phyloP scores from a whole-genome alignment of 2,329 filamentous ascomycete species.

The Fusarium clavum region DNA sequence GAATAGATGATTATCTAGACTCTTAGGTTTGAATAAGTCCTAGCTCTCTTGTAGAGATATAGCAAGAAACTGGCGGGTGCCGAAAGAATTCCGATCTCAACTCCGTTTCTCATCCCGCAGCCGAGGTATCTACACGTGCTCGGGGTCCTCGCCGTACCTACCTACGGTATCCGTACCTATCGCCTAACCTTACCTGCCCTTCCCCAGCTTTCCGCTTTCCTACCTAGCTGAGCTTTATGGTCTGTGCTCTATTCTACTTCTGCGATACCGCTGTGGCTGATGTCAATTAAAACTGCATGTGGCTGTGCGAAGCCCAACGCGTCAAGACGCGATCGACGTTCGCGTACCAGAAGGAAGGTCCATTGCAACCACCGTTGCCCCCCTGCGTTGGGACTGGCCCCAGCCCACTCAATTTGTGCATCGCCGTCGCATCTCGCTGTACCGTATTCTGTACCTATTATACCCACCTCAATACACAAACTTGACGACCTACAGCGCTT shows the following conservation, averaged over 20 bases:
- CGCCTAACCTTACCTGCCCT: background rate
- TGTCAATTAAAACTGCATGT: conserved; percentile 46
- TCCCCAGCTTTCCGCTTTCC: conserved; percentile 23
- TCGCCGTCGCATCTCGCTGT: conserved; percentile 36
- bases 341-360: conserved; percentile 12
- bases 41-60: conserved; percentile 9
- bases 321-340: conserved; percentile 49
- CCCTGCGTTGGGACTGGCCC: conserved; percentile 44
- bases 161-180: background rate
- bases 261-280: conserved; percentile 33
- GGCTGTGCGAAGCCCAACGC: conserved; percentile 49
- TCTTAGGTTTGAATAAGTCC: conserved; percentile 7
- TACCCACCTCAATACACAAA: conserved; percentile 14
- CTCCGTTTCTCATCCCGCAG: conserved; percentile 40
- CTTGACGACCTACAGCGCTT: conserved; percentile 31
- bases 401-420: conserved; percentile 51
- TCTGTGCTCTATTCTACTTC: conserved; percentile 5
- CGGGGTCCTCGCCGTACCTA: conserved; percentile 43
- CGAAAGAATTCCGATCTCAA: conserved; percentile 38
- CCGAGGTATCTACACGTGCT: conserved; percentile 55
- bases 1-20: background rate
- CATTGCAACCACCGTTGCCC: conserved; percentile 41
- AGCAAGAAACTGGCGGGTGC: conserved; percentile 18
- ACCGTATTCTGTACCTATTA: background rate
- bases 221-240: background rate